Base-by-base conservation (phyloP, 495 filamentous ascomycete species). In the Ramalina peruviana region DNA sequence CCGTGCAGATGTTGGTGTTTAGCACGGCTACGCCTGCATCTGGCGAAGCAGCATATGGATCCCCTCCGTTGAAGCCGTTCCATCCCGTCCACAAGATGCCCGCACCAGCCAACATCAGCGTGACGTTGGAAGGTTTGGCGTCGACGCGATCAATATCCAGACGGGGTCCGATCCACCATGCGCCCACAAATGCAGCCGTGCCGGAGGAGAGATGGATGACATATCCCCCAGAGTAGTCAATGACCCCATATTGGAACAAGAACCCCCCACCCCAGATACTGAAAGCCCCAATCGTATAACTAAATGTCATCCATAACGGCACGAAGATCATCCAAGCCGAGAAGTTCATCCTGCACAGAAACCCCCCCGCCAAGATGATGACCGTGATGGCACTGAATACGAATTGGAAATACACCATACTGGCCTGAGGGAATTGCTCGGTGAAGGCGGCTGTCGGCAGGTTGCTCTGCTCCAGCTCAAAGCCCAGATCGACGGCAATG, bases 321-420 rank as follows among this genome's bases (percentile, higher is more conserved):
- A 76, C 72, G 46, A 74, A 78, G 33, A 76, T 44, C 69, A 76
- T 74, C 74, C 74, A 78, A 36, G 74, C 74, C 25, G 61, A 53
- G 57, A 78, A 74, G 55, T 68, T 76, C 66, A 74, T 75, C 21
- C 74, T 62, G 33, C 72, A 70, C 10, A 78, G 62, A 43, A 68
- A 67, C 9, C 70, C 65, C 7, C 74, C 74, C 1, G 71, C 74
- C 46, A 71, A 60, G 43, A 78, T 72, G 45, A 76, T 60, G 6
- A 74, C 63, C 0, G 74, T 78, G 56, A 78, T 78, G 36, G 74
- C 74, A 0, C 74, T 74, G 60, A 78, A 78, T 26, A 75, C 74
- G 52, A 78, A 78, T 48, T 78, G 74, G 59, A 78, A 78, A 58
- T 78, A 78, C 0, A 76, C 62, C 74, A 78, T 76, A n/a, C 71